A percentile compares a stretch with the other conserved stretches of the same genome.
Evolutionary conservation across 805 yeast species (phyloP).

Genomic region (Sugiyamaella mastotermitis): DNA sequence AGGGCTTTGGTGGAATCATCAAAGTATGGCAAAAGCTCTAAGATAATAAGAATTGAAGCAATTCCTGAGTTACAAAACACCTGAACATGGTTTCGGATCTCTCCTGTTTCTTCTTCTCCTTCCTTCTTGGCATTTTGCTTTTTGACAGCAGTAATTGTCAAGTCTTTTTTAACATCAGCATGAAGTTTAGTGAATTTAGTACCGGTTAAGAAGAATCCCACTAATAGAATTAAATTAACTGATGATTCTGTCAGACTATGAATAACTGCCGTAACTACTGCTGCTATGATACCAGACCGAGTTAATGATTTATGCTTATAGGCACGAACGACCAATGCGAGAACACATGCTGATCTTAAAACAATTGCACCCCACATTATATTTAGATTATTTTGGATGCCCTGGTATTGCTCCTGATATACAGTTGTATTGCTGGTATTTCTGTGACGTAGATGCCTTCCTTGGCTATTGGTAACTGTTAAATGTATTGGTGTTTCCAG

Average conservation of each 20-base stretch:
- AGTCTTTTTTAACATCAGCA: slow-evolving; percentile 30
- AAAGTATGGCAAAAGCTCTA: slow-evolving; percentile 14
- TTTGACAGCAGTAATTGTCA: slow-evolving; percentile 24
- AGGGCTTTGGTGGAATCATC: slow-evolving; percentile 1
- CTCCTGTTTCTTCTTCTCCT: slow-evolving; percentile 9
- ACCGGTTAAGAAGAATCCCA: slow-evolving; percentile 35
- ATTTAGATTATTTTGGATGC: too few species aligned
- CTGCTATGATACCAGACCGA: slow-evolving; percentile 32
- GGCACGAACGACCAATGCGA: slow-evolving; percentile 25
- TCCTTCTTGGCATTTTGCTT: slow-evolving; percentile 10
- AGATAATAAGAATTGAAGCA: slow-evolving; percentile 33
- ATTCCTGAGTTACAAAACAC: slow-evolving; percentile 37
- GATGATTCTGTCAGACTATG: slow-evolving; percentile 35
- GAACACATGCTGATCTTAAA: too few species aligned
- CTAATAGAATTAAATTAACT: slow-evolving; percentile 29
- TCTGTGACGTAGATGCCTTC: too few species aligned
- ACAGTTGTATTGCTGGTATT: too few species aligned
- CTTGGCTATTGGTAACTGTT: too few species aligned
- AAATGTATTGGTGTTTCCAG: too few species aligned
- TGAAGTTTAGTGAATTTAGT: slow-evolving; percentile 37
- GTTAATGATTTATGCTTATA: slow-evolving; percentile 34
- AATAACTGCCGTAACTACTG: slow-evolving; percentile 34
- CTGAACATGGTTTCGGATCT: slow-evolving; percentile 36
- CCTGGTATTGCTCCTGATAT: too few species aligned
- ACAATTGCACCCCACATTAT: too few species aligned